phyloP scores from a whole-genome alignment of 306 rosid genomes.

The Lablab purpureus region DNA sequence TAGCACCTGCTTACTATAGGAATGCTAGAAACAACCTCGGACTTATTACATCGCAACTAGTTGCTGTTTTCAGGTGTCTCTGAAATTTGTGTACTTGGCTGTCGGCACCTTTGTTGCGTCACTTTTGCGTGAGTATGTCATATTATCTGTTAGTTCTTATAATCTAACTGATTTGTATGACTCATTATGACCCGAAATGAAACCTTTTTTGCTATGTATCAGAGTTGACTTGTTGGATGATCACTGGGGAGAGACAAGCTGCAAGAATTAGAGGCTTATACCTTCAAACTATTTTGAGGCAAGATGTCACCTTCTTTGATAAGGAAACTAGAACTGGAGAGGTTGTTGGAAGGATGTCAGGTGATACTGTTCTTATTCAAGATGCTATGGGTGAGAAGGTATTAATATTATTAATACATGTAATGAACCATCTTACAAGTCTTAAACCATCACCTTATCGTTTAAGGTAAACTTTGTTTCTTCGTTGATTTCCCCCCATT shows the following conservation, averaged over 20 bases:
- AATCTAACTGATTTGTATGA: not conserved
- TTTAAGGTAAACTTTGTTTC: not conserved
- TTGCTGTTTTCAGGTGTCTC: constrained; percentile 54
- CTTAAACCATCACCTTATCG: not conserved
- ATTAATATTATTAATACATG: no score
- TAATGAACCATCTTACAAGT: not conserved
- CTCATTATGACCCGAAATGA: constrained; percentile 5
- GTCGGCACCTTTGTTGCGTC: constrained; percentile 63
- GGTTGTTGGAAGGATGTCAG: constrained; percentile 88
- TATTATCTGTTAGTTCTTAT: constrained; percentile 21
- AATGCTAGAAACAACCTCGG: not conserved
- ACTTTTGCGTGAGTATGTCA: constrained; percentile 64
- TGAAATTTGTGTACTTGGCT: constrained; percentile 76
- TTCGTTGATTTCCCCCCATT: not conserved
- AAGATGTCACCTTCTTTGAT: constrained; percentile 83
- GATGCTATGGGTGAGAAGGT: constrained; percentile 97
- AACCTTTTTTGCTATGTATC: constrained; percentile 36
- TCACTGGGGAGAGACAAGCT: constrained; percentile 91
- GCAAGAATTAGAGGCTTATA: constrained; percentile 80
- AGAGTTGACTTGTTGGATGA: constrained; percentile 91
- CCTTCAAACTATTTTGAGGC: constrained; percentile 79
- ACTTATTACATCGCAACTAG: not conserved
- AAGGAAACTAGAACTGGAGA: constrained; percentile 79
- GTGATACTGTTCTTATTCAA: constrained; percentile 88
- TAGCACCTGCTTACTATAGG: not conserved